Percentiles rank a stretch among this genome's conserved stretches.
These are phyloP conservation scores for Auxenochlorella pyrenoidosa DNA, from an alignment of 139 green algal species.

Conservation along the genomic window DNA sequence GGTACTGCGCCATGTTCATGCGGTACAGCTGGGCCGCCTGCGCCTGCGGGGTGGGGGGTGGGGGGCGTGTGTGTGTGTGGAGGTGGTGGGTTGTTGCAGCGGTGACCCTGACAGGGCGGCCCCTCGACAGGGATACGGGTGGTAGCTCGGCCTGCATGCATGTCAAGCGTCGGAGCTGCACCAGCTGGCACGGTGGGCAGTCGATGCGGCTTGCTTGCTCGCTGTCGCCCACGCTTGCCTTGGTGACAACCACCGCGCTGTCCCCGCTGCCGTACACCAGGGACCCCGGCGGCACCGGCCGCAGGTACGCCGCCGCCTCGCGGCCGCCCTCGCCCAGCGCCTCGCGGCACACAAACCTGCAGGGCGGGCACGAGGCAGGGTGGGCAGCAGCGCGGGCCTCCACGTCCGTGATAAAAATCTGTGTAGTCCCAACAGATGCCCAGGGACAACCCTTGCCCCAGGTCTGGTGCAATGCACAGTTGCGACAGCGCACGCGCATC, in stretches of 20 bases:
- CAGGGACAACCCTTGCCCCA: background rate
- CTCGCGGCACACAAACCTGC: conserved; percentile 79
- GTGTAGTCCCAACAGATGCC: too few relatives aligned
- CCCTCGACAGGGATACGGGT: too few relatives aligned
- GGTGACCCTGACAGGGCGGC: too few relatives aligned
- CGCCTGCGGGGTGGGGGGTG: conserved; percentile 43
- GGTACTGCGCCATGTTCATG: conserved; percentile 72
- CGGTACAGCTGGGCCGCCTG: conserved; percentile 64
- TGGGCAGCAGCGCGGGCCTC: background rate
- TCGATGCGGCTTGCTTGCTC: too few relatives aligned
- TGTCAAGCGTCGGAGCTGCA: too few relatives aligned
- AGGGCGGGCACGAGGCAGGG: background rate
- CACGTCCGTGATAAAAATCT: too few relatives aligned
- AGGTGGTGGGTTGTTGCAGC: too few relatives aligned
- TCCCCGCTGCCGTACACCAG: conserved; percentile 83
- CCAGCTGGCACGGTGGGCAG: too few relatives aligned
- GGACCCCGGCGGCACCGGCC: conserved; percentile 62
- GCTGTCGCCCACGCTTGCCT: conserved; percentile 43
- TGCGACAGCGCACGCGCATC: too few relatives aligned
- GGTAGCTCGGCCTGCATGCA: too few relatives aligned
- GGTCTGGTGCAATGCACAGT: too few relatives aligned
- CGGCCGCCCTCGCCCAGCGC: conserved; percentile 56
- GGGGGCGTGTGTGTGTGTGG: too few relatives aligned
- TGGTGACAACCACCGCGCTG: conserved; percentile 56
- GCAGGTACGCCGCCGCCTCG: conserved; percentile 66